Evolutionary conservation across 2,329 filamentous ascomycete genomes (phyloP).

Genomic region (Ophiostoma ips): DNA sequence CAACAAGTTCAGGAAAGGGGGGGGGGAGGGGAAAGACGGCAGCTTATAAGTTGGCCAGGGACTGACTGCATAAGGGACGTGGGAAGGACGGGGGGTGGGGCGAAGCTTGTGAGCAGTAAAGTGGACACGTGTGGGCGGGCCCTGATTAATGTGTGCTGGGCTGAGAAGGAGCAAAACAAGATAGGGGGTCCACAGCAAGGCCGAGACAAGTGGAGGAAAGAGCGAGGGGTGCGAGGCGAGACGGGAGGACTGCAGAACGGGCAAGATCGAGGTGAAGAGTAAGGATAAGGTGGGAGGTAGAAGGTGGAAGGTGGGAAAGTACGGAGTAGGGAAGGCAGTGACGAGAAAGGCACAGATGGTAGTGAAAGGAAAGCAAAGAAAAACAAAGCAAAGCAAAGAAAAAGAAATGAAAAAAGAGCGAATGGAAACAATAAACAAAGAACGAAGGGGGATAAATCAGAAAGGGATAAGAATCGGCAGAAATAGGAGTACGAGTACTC

Average conservation of each 20-base stretch:
- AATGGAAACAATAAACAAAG: no score
- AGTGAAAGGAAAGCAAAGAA: not conserved
- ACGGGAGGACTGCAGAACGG: not conserved
- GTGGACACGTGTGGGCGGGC: constrained; percentile 10
- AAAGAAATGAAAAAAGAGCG: no score
- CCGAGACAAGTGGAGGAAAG: not conserved
- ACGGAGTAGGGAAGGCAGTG: not conserved
- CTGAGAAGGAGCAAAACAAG: not conserved
- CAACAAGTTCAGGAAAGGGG: not conserved
- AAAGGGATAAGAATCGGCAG: no score
- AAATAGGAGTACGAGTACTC: no score
- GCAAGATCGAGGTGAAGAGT: not conserved
- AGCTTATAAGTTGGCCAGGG: not conserved
- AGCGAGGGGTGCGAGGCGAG: not conserved
- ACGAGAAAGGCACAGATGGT: not conserved
- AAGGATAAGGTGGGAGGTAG: not conserved
- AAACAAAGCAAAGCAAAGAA: not conserved
- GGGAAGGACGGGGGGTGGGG: not conserved
- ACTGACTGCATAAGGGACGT: not conserved
- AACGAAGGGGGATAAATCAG: no score
- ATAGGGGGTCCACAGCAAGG: constrained; percentile 2
- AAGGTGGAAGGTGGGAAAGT: not conserved
- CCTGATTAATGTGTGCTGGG: not conserved
- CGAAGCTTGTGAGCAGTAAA: not conserved
- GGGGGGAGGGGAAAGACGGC: not conserved